Base-by-base conservation (phyloP, 2,329 filamentous ascomycete genomes). In the Raffaelea arxii region DNA sequence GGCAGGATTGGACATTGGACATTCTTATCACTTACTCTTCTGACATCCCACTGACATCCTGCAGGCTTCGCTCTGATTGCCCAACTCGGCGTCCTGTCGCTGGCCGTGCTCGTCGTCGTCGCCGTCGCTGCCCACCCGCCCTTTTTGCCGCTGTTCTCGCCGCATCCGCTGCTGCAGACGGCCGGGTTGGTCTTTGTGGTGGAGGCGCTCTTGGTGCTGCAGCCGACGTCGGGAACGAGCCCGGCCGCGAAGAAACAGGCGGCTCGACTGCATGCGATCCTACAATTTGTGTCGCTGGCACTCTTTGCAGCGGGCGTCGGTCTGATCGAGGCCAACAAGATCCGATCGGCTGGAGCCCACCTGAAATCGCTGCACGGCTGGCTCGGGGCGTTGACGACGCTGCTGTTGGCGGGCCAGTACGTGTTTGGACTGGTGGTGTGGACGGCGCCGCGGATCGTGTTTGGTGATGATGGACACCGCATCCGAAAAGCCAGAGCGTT, bases 291-390 rank as follows among this genome's bases (percentile, higher is more conserved):
- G 41, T 78, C 80, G 37, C 66, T 86, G 45, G 66, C 77, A 10
- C 60, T 74, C 44, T 74, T 89, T 43, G 65, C 79, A 42, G 72
- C 76, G 16, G 86, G 85, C 46, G 72, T 88, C 32, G 65, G 76
- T 52, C 67, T 86, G 51, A 90, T 92, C 64, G 82, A 89, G 64
- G 75, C 85, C 63, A 96, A 95, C 75, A 98, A 98, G 64, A 68
- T 82, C 53, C 66, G 71, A 41, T 80, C 78, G 61, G 65, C 71
- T 42, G 77, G 81, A 44, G 66, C 70, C 9, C 87, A 94, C 65
- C 90, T 97, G 62, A 78, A 83, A 54, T 91, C 85, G 1, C 67
- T 77, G 0, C 92, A 97, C 63, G 88, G 81, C 9, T 85, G 87
- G 57, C 72, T 97, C 9, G 92, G 91, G n/a, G 71, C 91, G 44